Evolutionary conservation across 805 yeast species (phyloP).

Genomic region (Kodamaea sagamina): DNA sequence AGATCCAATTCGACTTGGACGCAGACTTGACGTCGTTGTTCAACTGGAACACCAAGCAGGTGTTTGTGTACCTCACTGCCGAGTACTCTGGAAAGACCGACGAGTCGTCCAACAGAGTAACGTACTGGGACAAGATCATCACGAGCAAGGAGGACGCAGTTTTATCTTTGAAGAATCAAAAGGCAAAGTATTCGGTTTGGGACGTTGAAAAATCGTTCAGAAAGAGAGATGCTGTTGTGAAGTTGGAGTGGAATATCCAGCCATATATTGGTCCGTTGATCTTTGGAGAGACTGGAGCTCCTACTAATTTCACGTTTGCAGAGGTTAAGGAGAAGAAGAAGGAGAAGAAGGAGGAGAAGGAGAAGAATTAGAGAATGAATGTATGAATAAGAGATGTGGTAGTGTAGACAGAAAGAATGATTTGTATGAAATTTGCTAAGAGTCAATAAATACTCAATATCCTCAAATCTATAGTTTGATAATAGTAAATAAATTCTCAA

Average conservation of each 20-base stretch:
- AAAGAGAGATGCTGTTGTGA: conserved; percentile 65
- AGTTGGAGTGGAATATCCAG: conserved; percentile 87
- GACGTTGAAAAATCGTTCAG: conserved; percentile 67
- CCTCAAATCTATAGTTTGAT: too few species aligned
- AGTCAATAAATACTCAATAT: too few species aligned
- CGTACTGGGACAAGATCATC: conserved; percentile 90
- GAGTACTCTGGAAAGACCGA: conserved; percentile 60
- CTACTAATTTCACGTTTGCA: conserved; percentile 34
- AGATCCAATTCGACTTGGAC: conserved; percentile 69
- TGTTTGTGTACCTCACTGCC: conserved; percentile 88
- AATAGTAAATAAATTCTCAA: too few species aligned
- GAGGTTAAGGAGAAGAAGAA: conserved; percentile 18
- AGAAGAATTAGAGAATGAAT: neutral
- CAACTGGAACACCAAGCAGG: conserved; percentile 96
- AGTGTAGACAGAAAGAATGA: neutral
- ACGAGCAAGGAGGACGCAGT: conserved; percentile 57
- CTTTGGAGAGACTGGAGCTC: conserved; percentile 55
- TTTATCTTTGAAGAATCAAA: conserved; percentile 50
- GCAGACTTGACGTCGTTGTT: conserved; percentile 76
- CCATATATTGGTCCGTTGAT: conserved; percentile 83
- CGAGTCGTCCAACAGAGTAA: conserved; percentile 61
- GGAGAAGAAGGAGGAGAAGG: conserved; percentile 11
- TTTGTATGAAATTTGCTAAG: too few species aligned
- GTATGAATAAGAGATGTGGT: neutral
- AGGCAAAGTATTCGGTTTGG: conserved; percentile 84